Conservation (phyloP, 768 basidiomycete genomes). For the Hydnomerulius pinastri region DNA sequence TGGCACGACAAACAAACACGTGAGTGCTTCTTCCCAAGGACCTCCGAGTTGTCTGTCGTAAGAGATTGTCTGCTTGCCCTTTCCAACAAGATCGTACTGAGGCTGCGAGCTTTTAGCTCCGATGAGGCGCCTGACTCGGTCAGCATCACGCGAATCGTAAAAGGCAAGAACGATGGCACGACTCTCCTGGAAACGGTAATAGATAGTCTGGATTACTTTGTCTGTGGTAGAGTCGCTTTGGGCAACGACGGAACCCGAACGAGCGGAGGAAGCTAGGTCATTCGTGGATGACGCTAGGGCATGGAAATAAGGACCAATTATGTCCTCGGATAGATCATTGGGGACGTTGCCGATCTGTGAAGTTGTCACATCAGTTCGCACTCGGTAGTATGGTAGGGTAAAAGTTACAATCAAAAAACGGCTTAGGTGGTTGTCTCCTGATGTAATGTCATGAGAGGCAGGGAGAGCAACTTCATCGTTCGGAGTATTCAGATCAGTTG, state of each 20-base stretch:
- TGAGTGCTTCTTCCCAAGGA: slow-evolving; percentile 30
- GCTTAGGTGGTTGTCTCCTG: slow-evolving; percentile 23
- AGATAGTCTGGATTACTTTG: slow-evolving; percentile 55
- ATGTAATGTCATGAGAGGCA: slow-evolving; percentile 2
- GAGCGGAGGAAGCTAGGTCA: slow-evolving; percentile 7
- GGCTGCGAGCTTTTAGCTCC: slow-evolving; percentile 20
- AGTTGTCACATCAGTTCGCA: slow-evolving; percentile 13
- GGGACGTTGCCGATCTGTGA: slow-evolving; percentile 45
- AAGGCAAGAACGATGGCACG: slow-evolving; percentile 62
- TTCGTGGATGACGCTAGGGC: slow-evolving; percentile 23
- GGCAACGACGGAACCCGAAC: not conserved
- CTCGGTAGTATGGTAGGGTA: not conserved
- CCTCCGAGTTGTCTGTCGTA: slow-evolving; percentile 1
- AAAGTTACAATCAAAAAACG: slow-evolving; percentile 35
- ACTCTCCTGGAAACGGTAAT: slow-evolving; percentile 49
- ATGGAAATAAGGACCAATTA: slow-evolving; percentile 32
- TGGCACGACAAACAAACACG: slow-evolving; percentile 47
- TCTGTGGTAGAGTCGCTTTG: slow-evolving; percentile 13
- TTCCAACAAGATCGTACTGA: not conserved
- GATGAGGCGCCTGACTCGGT: slow-evolving; percentile 46
- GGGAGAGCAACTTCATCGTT: slow-evolving; percentile 23
- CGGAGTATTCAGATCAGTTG: slow-evolving; percentile 26
- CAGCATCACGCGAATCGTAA: slow-evolving; percentile 58
- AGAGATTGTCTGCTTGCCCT: slow-evolving; percentile 8
- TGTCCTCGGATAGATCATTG: slow-evolving; percentile 29